Conservation (phyloP, 2,329 filamentous ascomycete species). For the Fusarium mundagurra region DNA sequence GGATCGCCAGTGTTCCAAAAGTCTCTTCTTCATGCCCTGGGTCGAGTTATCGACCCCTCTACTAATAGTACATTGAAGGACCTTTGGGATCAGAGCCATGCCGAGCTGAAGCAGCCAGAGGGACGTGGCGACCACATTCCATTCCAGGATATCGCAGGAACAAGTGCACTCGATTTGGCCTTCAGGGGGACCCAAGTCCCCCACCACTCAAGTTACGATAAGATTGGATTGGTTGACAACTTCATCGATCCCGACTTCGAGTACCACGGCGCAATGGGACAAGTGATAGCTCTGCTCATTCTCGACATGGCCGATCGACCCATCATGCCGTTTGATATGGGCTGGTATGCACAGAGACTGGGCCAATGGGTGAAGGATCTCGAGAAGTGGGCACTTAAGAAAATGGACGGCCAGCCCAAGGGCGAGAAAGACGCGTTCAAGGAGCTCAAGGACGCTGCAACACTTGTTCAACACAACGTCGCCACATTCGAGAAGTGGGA, state of each 20-base stretch:
- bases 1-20: conserved; percentile 84
- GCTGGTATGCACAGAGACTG: conserved; percentile 75
- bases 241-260: conserved; percentile 84
- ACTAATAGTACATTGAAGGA: conserved; percentile 77
- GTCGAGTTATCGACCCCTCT: conserved; percentile 77
- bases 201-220: conserved; percentile 88
- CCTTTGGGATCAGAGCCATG: conserved; percentile 76
- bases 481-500: conserved; percentile 80
- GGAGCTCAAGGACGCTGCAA: conserved; percentile 64
- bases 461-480: conserved; percentile 61
- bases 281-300: conserved; percentile 83
- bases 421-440: conserved; percentile 37
- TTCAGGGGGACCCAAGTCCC: conserved; percentile 77
- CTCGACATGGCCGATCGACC: conserved; percentile 85
- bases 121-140: conserved; percentile 85
- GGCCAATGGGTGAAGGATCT: conserved; percentile 73
- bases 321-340: conserved; percentile 83
- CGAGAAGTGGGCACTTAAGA: conserved; percentile 64
- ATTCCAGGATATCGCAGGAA: conserved; percentile 92
- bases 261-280: conserved; percentile 81
- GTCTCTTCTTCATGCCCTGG: conserved; percentile 76
- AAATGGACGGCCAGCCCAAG: conserved; percentile 37
- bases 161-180: conserved; percentile 84
- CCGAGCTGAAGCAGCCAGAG: conserved; percentile 73
- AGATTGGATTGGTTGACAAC: conserved; percentile 83